Evolutionary conservation across 306 rosid species (phyloP).

Genomic region (Fragaria nilgerrensis): DNA sequence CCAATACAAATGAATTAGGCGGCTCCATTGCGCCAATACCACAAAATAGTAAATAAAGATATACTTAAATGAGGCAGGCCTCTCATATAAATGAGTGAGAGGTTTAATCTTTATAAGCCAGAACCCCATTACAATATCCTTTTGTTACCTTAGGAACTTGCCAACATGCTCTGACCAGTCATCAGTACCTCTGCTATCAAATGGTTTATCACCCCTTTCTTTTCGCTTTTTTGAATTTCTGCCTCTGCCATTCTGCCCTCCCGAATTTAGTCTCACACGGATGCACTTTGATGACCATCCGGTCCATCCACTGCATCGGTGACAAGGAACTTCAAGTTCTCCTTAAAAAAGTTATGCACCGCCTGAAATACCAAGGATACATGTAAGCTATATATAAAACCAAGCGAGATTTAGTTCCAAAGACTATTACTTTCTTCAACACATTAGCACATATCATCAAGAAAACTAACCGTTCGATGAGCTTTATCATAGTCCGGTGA

Average conservation of each 20-base stretch:
- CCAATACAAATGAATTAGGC: background rate
- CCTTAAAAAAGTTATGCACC: conserved; percentile 81
- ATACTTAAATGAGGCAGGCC: background rate
- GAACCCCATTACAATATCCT: background rate
- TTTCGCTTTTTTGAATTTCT: conserved; percentile 73
- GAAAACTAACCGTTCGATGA: conserved; percentile 72
- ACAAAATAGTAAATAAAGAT: background rate
- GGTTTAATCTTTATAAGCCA: background rate
- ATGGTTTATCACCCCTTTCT: conserved; percentile 75
- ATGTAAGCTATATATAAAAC: conserved; percentile 2
- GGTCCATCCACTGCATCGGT: conserved; percentile 87
- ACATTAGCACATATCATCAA: background rate
- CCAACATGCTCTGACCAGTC: conserved; percentile 70
- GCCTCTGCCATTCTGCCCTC: conserved; percentile 47
- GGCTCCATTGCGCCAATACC: background rate
- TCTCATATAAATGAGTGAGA: background rate
- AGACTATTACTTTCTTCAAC: background rate
- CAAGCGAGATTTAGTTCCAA: background rate
- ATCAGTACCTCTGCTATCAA: conserved; percentile 93
- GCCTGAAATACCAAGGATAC: conserved; percentile 52
- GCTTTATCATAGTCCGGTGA: conserved; percentile 76
- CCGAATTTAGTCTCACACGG: conserved; percentile 73
- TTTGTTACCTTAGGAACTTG: conserved; percentile 74
- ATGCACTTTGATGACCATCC: conserved; percentile 87
- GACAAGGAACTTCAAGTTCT: conserved; percentile 82